phyloP scores from a whole-genome alignment of 495 filamentous ascomycete genomes.

The Talaromyces wortmannii region DNA sequence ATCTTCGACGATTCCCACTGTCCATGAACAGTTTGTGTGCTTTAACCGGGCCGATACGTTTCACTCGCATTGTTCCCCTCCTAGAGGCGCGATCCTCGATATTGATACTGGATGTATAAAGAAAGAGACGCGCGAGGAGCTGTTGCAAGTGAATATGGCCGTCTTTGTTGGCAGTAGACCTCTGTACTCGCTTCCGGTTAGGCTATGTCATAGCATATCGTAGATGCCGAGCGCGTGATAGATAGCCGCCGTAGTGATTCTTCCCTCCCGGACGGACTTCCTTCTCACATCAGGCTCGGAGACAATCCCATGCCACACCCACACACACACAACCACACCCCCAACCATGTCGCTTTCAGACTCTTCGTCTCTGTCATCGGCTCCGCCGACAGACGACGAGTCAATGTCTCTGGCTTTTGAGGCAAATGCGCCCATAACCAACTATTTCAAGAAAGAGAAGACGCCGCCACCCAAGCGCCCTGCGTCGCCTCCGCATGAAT shows the following conservation, averaged over 20 bases:
- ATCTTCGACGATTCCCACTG: background rate
- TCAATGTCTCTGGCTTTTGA: conserved; percentile 29
- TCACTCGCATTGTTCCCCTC: background rate
- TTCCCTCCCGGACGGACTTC: conserved; percentile 5
- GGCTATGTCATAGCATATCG: conserved; percentile 1
- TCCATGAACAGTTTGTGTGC: no score
- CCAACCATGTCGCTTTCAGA: conserved; percentile 45
- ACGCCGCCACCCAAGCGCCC: conserved; percentile 63
- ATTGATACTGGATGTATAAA: background rate
- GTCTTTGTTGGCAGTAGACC: background rate
- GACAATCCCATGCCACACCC: conserved; percentile 10
- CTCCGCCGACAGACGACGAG: conserved; percentile 52
- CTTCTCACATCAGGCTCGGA: background rate
- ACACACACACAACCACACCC: conserved; percentile 13
- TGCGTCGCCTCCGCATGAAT: conserved; percentile 83
- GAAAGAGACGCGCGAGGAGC: background rate
- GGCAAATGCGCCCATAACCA: conserved; percentile 35
- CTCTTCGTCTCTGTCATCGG: conserved; percentile 52
- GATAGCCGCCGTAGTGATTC: conserved; percentile 7
- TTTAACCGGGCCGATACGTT: background rate
- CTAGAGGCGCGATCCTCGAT: background rate
- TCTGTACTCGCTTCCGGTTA: background rate
- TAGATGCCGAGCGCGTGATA: conserved; percentile 6
- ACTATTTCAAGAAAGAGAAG: conserved; percentile 44
- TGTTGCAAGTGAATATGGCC: background rate